These are phyloP conservation scores for Astrothelium subdiscretum DNA, from an alignment of 495 filamentous ascomycete species.

Conservation along the genomic window DNA sequence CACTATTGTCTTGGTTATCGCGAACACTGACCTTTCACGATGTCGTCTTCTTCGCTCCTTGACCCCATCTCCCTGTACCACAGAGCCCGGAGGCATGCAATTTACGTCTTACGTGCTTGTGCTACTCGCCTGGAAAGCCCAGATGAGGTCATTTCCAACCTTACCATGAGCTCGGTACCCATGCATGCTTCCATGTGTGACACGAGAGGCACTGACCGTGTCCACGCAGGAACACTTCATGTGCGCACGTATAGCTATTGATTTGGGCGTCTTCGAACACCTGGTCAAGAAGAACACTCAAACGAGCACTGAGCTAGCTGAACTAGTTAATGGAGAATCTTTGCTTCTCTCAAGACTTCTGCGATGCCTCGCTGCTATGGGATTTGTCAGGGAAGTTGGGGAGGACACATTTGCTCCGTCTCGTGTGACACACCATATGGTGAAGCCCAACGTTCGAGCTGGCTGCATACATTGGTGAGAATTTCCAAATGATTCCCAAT, in stretches of 20 bases:
- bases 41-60: background rate
- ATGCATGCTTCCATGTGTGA: background rate
- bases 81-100: background rate
- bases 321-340: background rate
- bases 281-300: background rate
- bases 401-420: background rate
- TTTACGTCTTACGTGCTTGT: background rate
- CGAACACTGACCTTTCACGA: too few relatives aligned
- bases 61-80: background rate
- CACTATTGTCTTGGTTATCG: too few relatives aligned
- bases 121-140: background rate
- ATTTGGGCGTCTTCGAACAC: background rate
- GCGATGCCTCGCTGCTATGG: background rate
- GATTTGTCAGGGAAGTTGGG: background rate
- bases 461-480: background rate
- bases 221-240: background rate
- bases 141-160: background rate
- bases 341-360: background rate
- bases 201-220: background rate
- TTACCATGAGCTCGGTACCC: background rate
- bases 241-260: background rate
- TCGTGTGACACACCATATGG: background rate
- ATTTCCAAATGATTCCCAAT: background rate
- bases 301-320: background rate
- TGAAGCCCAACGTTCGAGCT: background rate